These are phyloP conservation scores for Physcomitrium patens DNA, from an alignment of 225 moss, liverwort and hornwort genomes.

Conservation along the genomic window DNA sequence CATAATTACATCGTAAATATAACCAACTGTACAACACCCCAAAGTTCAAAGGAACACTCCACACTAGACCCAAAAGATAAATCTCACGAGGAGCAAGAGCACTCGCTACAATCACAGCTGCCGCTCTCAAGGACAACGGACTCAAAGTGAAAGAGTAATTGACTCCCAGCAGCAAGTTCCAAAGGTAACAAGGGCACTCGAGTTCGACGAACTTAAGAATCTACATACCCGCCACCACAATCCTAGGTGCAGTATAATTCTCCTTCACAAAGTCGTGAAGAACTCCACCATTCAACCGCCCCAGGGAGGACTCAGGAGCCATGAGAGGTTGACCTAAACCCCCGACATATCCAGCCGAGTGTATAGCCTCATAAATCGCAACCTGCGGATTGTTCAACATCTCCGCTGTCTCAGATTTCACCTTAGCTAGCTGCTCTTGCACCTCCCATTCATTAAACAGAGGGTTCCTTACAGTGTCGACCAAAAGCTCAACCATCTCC, in stretches of 20 bases:
- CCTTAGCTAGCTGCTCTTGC: conserved; percentile 54
- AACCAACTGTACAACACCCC: too few species aligned
- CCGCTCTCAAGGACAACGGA: too few species aligned
- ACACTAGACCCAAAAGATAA: too few species aligned
- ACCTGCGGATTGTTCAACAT: conserved; percentile 67
- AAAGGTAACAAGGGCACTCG: too few species aligned
- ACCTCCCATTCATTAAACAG: conserved; percentile 68
- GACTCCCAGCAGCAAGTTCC: too few species aligned
- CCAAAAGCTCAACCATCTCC: conserved; percentile 69
- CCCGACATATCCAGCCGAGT: conserved; percentile 70
- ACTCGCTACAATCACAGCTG: too few species aligned
- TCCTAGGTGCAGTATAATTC: conserved; percentile 69
- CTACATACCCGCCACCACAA: conserved; percentile 30
- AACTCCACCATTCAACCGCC: conserved; percentile 27
- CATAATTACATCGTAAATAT: too few species aligned
- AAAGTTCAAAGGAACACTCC: too few species aligned
- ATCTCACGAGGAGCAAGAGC: too few species aligned
- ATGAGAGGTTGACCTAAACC: conserved; percentile 65
- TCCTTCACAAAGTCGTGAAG: conserved; percentile 51
- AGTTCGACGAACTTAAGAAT: too few species aligned
- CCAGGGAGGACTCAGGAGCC: conserved; percentile 64
- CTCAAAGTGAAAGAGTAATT: too few species aligned
- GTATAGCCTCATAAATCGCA: conserved; percentile 63
- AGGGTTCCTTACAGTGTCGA: conserved; percentile 64
- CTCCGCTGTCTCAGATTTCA: conserved; percentile 66